Evolutionary conservation across 2,329 filamentous ascomycete species (phyloP).

Genomic region (Dryadomyces sulphureus): DNA sequence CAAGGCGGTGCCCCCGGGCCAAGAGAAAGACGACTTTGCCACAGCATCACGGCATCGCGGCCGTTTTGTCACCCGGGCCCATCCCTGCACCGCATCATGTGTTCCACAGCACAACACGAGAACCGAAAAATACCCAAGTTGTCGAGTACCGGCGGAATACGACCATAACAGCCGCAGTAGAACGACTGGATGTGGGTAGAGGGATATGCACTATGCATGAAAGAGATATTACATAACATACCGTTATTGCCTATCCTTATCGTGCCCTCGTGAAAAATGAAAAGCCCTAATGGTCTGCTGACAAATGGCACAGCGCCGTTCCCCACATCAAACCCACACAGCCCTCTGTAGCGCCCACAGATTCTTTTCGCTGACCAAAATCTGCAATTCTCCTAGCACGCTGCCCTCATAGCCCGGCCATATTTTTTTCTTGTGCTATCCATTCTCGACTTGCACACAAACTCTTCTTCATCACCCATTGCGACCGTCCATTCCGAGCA

Average conservation of each 20-base stretch:
- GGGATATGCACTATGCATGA: not conserved
- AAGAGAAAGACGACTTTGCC: not conserved
- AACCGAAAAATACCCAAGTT: no score
- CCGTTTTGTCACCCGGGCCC: not conserved
- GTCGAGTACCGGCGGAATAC: no score
- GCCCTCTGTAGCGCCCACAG: slow-evolving; percentile 12
- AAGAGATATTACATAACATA: not conserved
- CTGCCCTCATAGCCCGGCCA: slow-evolving; percentile 8
- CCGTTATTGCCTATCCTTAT: slow-evolving; percentile 4
- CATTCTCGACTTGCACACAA: slow-evolving; percentile 6
- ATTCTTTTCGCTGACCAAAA: slow-evolving; percentile 11
- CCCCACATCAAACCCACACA: not conserved
- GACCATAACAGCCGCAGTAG: no score
- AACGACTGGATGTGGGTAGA: no score
- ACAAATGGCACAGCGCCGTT: slow-evolving; percentile 3
- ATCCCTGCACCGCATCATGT: not conserved
- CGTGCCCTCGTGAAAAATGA: slow-evolving; percentile 3
- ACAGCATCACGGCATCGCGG: not conserved
- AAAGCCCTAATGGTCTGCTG: slow-evolving; percentile 9
- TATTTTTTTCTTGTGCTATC: slow-evolving; percentile 5
- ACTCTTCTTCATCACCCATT: slow-evolving; percentile 19
- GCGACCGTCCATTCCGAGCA: slow-evolving; percentile 24
- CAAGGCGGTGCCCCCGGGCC: no score
- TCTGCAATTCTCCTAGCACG: slow-evolving; percentile 1
- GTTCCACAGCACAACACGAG: not conserved